Base-by-base conservation (phyloP, 768 basidiomycete species). In the Xanthoconium stramineum region DNA sequence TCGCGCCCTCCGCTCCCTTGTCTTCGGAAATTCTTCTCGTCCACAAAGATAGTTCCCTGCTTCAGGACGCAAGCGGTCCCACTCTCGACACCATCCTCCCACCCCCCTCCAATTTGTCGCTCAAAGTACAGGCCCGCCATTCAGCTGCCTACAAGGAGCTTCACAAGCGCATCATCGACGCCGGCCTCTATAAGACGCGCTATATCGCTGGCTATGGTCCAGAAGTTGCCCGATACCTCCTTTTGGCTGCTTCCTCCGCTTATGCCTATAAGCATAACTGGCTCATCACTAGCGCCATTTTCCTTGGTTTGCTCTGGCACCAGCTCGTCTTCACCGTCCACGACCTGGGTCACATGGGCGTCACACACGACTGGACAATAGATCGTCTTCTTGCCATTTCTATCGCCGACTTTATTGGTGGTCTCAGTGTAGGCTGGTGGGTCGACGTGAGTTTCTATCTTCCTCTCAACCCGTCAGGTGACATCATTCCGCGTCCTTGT, bases 341-440 rank as follows among this genome's bases (percentile, higher is more conserved):
- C 70, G 97, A 99, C 73, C 83, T 97, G 11, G 97, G 96, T 3
- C 97, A 99, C 74, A 84, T 90, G 74, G 93, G 93, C 35, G 87
- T 98, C 57, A 95, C 94, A 7, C 94, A 95, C 57, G 75, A 88
- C 65, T 96, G 93, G 89, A 71, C 78, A 15, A 72, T 77, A 44
- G 96, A 99, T 70, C 83, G 94, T 33, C 65, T 93, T 37, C 73
- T 95, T 36, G 88, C 84, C 13, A 95, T 88, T 38, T 68, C 86
- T 33, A 75, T 98, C 44, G 91, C 96, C 0, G 83, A 94, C 69
- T 92, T 87, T 65, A 76, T 94, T 46, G 97, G 97, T 28, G 97
- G 97, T 6, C 76, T 99, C 51, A 97, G 94, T 68, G 80, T 97
- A 24, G 92, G 94, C 39, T 99, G 97, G 97, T 99, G 96, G 96